Evolutionary conservation across 148 eudicot genomes (phyloP), one percentile per base, ranked within the genome.

Genomic region (Polygonum aviculare): DNA sequence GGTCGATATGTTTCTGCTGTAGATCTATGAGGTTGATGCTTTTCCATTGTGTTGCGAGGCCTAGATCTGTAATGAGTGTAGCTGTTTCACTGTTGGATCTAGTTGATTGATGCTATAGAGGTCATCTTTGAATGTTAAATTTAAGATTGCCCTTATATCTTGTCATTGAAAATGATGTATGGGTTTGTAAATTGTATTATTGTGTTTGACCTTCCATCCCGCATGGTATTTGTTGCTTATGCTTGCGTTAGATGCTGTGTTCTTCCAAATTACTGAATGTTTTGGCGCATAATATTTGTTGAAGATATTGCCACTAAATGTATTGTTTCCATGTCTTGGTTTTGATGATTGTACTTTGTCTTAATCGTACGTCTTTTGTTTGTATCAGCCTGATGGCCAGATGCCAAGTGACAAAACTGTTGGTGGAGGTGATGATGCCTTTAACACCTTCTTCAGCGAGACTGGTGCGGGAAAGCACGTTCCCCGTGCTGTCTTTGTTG

Each of bases 361-460:
- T 26, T 26, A 26, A 26, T 26, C 31, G 31, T 26, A 26, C 31
- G 0, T 26, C 12, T 44, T 65, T 65, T 35, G 44, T 15, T 35
- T 65, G n/a, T 65, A 0, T 41, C 74, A 72, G 74, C 74, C 74
- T 72, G 74, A 72, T 72, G 74, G 74, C 38, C 49, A 72, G 14
- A 72, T 72, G 74, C 74, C 74, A 41, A 44, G 74, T 72, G 74
- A 72, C 74, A 72, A 72, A 47, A 72, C 74, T 35, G 74, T 72
- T 44, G 74, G 74, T 8, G 74, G 74, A 72, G 74, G 74, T 44
- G 74, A 72, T 41, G 74, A 72, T 44, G 74, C 74, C 74, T 72
- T 72, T 52, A 72, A 72, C 74, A 72, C 74, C 44, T 72, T 72
- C 74, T 72, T 72, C 74, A 72, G 74, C 44, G 74, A 72, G 52